A percentile compares a stretch with the other conserved stretches of the same genome.
These are phyloP conservation scores for Bromus sterilis DNA, from an alignment of 176 grass and related monocot genomes.

Conservation along the genomic window DNA sequence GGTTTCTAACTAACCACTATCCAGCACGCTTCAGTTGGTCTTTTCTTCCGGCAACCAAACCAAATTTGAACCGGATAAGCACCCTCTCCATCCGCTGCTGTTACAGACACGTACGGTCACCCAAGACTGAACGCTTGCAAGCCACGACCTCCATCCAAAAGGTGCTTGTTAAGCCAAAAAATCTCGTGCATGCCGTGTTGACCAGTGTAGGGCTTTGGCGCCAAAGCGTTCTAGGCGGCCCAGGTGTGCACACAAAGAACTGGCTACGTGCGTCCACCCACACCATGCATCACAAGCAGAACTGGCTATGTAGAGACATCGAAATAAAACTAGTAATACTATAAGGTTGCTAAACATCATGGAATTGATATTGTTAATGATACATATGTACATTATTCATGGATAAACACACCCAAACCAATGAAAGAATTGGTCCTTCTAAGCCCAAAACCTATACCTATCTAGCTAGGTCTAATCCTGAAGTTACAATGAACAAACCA, in stretches of 20 bases:
- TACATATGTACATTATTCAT: background rate
- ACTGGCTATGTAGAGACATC: too few species aligned
- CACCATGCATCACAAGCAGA: too few species aligned
- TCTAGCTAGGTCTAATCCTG: background rate
- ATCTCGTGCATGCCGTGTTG: background rate
- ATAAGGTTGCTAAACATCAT: background rate
- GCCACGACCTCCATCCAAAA: background rate
- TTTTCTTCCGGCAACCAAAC: background rate
- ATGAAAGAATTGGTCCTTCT: constrained; percentile 23
- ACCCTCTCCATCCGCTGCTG: background rate
- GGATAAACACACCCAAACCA: background rate
- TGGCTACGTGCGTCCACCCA: too few species aligned
- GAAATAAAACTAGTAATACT: too few species aligned
- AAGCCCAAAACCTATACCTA: background rate
- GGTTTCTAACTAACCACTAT: background rate
- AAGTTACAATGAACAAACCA: background rate
- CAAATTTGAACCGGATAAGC: background rate
- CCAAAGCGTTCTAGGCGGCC: background rate
- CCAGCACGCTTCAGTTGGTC: background rate
- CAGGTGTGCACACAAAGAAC: background rate
- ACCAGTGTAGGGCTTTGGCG: background rate
- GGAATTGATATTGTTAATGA: background rate
- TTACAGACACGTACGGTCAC: background rate
- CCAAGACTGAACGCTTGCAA: background rate
- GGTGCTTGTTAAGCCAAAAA: background rate